Base-by-base conservation (phyloP, 2,329 filamentous ascomycete genomes). In the Juglanconis oblonga region DNA sequence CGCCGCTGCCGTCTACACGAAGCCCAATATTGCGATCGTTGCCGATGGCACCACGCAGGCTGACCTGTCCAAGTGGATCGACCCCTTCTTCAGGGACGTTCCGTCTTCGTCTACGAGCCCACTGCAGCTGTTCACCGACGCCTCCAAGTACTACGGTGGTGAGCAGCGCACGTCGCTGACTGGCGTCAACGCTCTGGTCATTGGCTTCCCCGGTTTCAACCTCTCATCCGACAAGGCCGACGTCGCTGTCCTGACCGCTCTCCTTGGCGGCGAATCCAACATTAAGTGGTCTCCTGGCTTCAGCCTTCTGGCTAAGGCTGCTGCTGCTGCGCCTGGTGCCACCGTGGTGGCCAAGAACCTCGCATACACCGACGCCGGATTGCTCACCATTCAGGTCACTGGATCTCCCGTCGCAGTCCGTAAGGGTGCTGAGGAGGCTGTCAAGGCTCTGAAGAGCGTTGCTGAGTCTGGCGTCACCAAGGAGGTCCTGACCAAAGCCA, bases 261-360 rank as follows among this genome's bases (percentile, higher is more conserved):
- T 99, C 24, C 89, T 99, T 55, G 95, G 95, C 72, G 95, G 94
- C 64, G 80, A 96, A 77, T 90, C 92, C 57, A 89, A 81, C 76
- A 92, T 98, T 82, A 99, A 98, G 83, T 99, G 94, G 94, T 88
- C 91, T 55, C 80, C 91, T 64, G 95, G 95, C 69, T 98, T 97
- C 84, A 94, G 91, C 62, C 83, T 97, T 64, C 86, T 99, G 62
- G 84, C 90, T 72, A 93, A 97, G 82, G 89, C 88, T 63, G 84
- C 87, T 59, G 81, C 87, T 64, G 81, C 83, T 50, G 80, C 86
- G 70, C 81, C 87, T 42, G 86, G 87, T 66, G 85, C 90, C 65
- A 83, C 81, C 55, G 85, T 92, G 70, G 82, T 85, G 42, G 91
- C 94, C 65, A 84, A 87, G 70, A 94, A 95, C 79, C 80, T 87